phyloP scores from a whole-genome alignment of 805 yeast genomes.

The Starmera quercuum region DNA sequence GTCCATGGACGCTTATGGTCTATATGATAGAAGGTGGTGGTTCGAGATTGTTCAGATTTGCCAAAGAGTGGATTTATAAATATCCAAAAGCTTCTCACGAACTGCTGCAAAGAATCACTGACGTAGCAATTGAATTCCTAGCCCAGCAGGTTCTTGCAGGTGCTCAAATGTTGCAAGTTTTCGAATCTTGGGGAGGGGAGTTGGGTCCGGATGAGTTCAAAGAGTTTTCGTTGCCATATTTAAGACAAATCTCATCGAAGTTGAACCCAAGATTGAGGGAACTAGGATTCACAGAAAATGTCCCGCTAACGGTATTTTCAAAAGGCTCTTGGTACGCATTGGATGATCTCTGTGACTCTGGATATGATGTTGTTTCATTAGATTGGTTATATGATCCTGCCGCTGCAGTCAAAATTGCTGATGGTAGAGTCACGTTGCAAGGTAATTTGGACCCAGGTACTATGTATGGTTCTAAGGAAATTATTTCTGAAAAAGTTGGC shows the following conservation, averaged over 20 bases:
- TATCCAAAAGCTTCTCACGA: conserved; percentile 65
- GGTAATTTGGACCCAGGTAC: conserved; percentile 96
- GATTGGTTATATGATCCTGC: conserved; percentile 88
- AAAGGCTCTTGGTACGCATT: conserved; percentile 98
- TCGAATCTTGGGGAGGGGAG: conserved; percentile 98
- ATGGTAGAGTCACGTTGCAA: conserved; percentile 78
- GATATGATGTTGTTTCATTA: conserved; percentile 82
- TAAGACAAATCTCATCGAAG: conserved; percentile 63
- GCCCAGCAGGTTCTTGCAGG: conserved; percentile 96
- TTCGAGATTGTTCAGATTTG: conserved; percentile 81
- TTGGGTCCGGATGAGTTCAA: conserved; percentile 83
- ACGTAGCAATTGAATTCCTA: conserved; percentile 84
- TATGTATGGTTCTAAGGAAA: conserved; percentile 83
- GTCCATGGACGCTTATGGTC: conserved; percentile 95
- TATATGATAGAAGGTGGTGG: conserved; percentile 99
- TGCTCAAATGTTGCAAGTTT: conserved; percentile 95
- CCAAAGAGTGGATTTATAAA: conserved; percentile 86
- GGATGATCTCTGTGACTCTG: conserved; percentile 72
- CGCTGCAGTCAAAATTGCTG: conserved; percentile 69
- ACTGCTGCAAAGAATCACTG: conserved; percentile 71
- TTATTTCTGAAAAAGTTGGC: conserved; percentile 73
- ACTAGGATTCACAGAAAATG: conserved; percentile 58
- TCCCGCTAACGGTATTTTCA: conserved; percentile 88
- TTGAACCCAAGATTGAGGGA: conserved; percentile 66
- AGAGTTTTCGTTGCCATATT: conserved; percentile 84